Evolutionary conservation across 1,139 yeast genomes (phyloP).

Genomic region (Kodamaea sp.): DNA sequence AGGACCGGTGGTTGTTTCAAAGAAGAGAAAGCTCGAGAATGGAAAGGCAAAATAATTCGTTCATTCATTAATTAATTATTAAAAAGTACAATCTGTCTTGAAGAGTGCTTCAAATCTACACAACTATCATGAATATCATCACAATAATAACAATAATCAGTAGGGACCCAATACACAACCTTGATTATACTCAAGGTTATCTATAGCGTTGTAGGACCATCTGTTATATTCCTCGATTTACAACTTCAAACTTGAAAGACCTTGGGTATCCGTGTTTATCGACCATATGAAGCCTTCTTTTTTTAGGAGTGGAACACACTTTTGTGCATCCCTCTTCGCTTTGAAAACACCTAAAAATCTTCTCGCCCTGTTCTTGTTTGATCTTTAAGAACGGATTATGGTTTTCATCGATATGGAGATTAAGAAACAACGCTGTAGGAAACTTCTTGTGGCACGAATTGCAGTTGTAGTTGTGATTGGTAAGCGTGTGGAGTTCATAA

Average conservation of each 20-base stretch:
- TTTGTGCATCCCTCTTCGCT: conserved; percentile 33
- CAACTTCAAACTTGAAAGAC: conserved; percentile 39
- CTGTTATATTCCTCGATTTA: conserved; percentile 21
- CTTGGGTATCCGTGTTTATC: conserved; percentile 52
- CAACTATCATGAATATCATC: too few species aligned
- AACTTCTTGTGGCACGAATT: conserved; percentile 41
- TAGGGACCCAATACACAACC: too few species aligned
- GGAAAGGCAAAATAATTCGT: too few species aligned
- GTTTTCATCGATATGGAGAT: conserved; percentile 52
- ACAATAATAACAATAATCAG: too few species aligned
- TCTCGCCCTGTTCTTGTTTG: conserved; percentile 37
- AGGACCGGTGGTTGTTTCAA: conserved; percentile 53
- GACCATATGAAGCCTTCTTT: conserved; percentile 49
- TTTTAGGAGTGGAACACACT: conserved; percentile 28
- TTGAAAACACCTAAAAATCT: conserved; percentile 43
- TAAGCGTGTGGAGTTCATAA: conserved; percentile 9
- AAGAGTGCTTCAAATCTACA: too few species aligned
- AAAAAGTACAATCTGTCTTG: too few species aligned
- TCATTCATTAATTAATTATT: too few species aligned
- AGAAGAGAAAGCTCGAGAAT: conserved; percentile 32
- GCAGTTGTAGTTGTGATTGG: conserved; percentile 28
- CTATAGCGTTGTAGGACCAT: too few species aligned
- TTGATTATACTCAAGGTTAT: too few species aligned
- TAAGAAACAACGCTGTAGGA: conserved; percentile 39
- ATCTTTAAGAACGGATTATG: conserved; percentile 52